These are phyloP conservation scores for Hansenula anomala DNA, from an alignment of 1,139 yeast species.

Conservation along the genomic window DNA sequence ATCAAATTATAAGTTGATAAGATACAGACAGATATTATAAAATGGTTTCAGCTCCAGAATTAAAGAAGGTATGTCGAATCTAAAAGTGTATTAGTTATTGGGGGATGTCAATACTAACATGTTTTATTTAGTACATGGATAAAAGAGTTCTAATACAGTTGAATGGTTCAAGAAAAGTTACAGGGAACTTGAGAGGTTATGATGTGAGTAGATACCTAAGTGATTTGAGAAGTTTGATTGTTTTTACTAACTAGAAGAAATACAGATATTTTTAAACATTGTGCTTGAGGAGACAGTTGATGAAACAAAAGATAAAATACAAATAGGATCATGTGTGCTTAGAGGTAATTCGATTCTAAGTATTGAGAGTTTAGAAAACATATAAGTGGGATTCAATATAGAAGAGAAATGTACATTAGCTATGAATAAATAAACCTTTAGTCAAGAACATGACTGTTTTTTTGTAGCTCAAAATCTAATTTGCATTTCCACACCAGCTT, in stretches of 20 bases:
- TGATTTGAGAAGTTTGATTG: background rate
- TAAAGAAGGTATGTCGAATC: conserved; percentile 36
- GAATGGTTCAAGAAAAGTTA: conserved; percentile 68
- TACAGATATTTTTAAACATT: conserved; percentile 57
- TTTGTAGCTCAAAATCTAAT: conserved; percentile 20
- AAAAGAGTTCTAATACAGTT: conserved; percentile 65
- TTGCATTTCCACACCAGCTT: conserved; percentile 75
- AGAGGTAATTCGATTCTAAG: conserved; percentile 62
- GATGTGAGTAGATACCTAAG: conserved; percentile 43
- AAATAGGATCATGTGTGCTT: conserved; percentile 49
- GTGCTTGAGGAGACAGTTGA: conserved; percentile 75
- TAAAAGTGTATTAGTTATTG: too few relatives aligned
- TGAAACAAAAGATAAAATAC: conserved; percentile 47
- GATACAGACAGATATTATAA: too few relatives aligned
- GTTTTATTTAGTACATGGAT: conserved; percentile 57
- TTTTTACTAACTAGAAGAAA: conserved; percentile 6
- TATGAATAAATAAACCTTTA: background rate
- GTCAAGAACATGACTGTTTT: background rate
- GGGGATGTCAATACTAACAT: conserved; percentile 5
- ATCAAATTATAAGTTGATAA: background rate
- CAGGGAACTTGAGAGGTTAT: conserved; percentile 73
- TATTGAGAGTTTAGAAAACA: conserved; percentile 37
- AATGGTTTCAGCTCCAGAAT: conserved; percentile 67
- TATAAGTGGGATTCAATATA: conserved; percentile 12
- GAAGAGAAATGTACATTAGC: background rate